Evolutionary conservation across 257 asterid genomes (phyloP).

Genomic region (Nicotiana otophora): DNA sequence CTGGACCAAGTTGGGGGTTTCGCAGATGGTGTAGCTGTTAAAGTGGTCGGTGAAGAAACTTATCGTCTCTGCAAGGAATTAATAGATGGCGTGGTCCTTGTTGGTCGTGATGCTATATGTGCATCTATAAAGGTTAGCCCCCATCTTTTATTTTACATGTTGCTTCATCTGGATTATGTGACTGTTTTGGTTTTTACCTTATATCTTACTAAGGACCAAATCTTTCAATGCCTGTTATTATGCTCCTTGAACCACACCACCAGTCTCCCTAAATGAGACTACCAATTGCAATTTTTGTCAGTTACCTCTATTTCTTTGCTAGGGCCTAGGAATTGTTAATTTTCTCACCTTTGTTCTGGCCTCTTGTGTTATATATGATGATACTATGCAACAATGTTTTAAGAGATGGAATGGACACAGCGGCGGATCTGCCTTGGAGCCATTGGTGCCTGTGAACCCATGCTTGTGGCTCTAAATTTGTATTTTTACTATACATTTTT

Average conservation of each 20-base stretch:
- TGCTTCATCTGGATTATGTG: slow-evolving; percentile 2
- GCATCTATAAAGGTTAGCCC: slow-evolving; percentile 87
- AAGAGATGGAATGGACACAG: background rate
- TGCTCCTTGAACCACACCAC: background rate
- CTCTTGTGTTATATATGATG: background rate
- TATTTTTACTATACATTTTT: too few species aligned
- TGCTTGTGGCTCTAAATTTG: too few species aligned
- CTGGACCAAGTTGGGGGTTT: slow-evolving; percentile 95
- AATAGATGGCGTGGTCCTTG: slow-evolving; percentile 85
- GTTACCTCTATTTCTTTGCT: background rate
- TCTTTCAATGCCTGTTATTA: background rate
- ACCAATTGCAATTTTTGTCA: background rate
- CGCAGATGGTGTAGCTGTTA: slow-evolving; percentile 98
- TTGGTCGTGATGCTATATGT: slow-evolving; percentile 91
- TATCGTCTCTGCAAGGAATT: slow-evolving; percentile 72
- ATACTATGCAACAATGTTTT: background rate
- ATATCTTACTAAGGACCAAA: background rate
- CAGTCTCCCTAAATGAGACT: background rate
- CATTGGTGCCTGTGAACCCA: too few species aligned
- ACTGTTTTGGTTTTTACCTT: background rate
- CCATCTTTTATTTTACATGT: background rate
- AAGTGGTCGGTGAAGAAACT: slow-evolving; percentile 89
- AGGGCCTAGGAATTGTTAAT: background rate
- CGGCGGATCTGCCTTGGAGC: too few species aligned
- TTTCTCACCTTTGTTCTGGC: background rate